Conservation (phyloP, 306 rosid genomes). For the Oemleria cerasiformis region DNA sequence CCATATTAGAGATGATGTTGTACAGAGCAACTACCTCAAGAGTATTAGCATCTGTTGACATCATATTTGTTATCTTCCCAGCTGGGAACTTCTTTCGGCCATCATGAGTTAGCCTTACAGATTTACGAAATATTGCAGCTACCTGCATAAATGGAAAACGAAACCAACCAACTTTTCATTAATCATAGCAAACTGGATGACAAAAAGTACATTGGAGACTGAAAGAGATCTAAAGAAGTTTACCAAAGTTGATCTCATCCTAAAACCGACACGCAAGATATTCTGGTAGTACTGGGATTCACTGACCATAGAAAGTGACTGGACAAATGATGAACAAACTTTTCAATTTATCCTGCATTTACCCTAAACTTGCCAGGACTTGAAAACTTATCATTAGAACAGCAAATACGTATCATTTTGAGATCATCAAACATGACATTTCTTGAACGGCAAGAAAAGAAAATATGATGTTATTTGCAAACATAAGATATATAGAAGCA, state of each 20-base stretch:
- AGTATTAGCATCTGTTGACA: conserved; percentile 77
- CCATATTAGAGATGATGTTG: not conserved
- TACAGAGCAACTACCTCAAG: conserved; percentile 46
- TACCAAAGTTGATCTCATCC: conserved; percentile 86
- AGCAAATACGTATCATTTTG: not conserved
- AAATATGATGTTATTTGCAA: not conserved
- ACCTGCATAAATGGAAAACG: conserved; percentile 42
- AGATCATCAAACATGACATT: too few species aligned
- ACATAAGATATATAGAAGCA: conserved; percentile 25
- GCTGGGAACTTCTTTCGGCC: conserved; percentile 64
- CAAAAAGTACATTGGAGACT: conserved; percentile 5
- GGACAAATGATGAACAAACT: conserved; percentile 32
- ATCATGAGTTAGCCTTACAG: conserved; percentile 77
- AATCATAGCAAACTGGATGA: not conserved
- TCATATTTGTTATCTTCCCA: conserved; percentile 88
- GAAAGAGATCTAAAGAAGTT: conserved; percentile 10
- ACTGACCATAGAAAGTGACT: conserved; percentile 63
- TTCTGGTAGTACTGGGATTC: conserved; percentile 77
- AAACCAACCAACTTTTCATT: conserved; percentile 1
- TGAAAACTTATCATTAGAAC: too few species aligned
- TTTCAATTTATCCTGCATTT: conserved; percentile 6
- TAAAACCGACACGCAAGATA: conserved; percentile 81
- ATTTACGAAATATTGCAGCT: conserved; percentile 76
- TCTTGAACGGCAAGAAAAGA: not conserved
- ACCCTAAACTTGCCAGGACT: too few species aligned